Evolutionary conservation across 1,284 basidiomycete species (phyloP).

Genomic region (Ganoderma boninense): DNA sequence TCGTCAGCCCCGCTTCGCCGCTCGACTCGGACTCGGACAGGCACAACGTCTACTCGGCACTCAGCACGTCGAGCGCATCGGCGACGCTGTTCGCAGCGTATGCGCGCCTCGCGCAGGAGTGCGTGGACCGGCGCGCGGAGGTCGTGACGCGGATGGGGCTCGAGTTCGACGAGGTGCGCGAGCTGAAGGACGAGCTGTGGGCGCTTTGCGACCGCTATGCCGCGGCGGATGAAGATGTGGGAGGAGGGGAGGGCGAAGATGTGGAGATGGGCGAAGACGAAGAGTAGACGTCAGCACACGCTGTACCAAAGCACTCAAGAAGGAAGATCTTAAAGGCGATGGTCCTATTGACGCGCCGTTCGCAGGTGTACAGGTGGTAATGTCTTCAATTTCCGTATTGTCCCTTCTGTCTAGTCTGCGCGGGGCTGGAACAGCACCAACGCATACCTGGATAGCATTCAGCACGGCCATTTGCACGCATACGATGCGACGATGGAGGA

Average conservation of each 20-base stretch:
- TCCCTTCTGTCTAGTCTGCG: not conserved
- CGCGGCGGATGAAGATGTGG: conserved; percentile 28
- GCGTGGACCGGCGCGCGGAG: conserved; percentile 40
- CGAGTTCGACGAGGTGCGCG: conserved; percentile 44
- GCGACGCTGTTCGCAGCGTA: conserved; percentile 39
- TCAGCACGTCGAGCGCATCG: conserved; percentile 35
- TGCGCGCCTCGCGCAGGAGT: conserved; percentile 39
- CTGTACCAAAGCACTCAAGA: not conserved
- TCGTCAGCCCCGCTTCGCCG: conserved; percentile 32
- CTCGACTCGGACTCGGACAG: conserved; percentile 3
- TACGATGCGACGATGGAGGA: not conserved
- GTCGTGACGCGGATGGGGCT: conserved; percentile 39
- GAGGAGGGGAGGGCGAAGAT: conserved; percentile 17
- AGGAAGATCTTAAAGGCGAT: not conserved
- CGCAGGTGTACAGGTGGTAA: not conserved
- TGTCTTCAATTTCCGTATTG: not conserved
- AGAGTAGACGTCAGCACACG: conserved; percentile 13
- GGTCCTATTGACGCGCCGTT: not conserved
- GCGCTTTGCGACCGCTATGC: conserved; percentile 42
- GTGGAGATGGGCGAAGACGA: conserved; percentile 36
- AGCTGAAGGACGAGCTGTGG: conserved; percentile 44
- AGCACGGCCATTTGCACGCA: not conserved
- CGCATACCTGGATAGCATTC: conserved; percentile 48
- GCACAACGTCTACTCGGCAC: conserved; percentile 35
- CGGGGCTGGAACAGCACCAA: conserved; percentile 52